A percentile compares a stretch with the other conserved stretches of the same genome.
Conservation (phyloP, 2,329 filamentous ascomycete genomes). For the Alternaria sp. region DNA sequence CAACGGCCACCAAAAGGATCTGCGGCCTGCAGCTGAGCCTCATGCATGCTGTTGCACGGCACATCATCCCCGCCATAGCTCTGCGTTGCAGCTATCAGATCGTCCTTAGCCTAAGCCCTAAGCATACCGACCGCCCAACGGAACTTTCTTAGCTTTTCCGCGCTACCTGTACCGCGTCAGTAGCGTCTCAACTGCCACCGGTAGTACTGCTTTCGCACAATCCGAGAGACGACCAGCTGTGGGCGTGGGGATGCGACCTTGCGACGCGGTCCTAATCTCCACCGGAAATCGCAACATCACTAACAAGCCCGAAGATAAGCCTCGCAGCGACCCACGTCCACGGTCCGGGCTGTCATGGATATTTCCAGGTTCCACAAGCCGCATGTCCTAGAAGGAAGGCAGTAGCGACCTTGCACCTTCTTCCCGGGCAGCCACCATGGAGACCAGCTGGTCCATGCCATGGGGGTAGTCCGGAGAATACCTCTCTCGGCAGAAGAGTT, state of each 20-base stretch:
- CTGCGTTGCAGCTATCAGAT: constrained; percentile 7
- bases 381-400: neutral
- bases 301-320: constrained; percentile 8
- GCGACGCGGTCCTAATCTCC: neutral
- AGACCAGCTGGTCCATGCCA: neutral
- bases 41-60: constrained; percentile 7
- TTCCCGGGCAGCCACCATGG: neutral
- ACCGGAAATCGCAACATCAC: neutral
- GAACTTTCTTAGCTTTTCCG: constrained; percentile 1
- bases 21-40: constrained; percentile 11
- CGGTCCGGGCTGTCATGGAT: neutral
- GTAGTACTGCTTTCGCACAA: constrained; percentile 4
- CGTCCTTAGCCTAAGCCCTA: constrained; percentile 2
- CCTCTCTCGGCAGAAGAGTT: neutral
- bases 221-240: constrained; percentile 1
- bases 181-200: constrained; percentile 3
- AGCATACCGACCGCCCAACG: constrained; percentile 2
- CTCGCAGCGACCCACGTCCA: constrained; percentile 1
- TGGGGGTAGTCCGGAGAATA: constrained; percentile 5
- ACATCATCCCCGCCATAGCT: constrained; percentile 12
- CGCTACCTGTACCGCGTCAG: constrained; percentile 8
- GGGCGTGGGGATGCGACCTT: neutral
- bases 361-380: neutral
- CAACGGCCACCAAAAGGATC: constrained; percentile 18
- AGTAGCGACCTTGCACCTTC: neutral